Conservation (phyloP, 129 eudicot species). For the Mikania micrantha region DNA sequence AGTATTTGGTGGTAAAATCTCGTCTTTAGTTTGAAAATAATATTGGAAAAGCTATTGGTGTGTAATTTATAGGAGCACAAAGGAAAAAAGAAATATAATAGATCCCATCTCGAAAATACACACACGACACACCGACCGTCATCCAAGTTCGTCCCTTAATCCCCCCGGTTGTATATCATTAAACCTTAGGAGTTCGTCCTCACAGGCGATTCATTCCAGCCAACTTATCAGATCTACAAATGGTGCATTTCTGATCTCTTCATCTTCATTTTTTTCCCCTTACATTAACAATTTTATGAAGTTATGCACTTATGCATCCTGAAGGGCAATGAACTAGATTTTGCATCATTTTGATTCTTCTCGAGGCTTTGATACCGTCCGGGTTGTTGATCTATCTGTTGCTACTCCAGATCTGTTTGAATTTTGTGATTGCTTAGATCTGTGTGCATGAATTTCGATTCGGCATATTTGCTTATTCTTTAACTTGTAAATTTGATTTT, state of each 20-base stretch:
- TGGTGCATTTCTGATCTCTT: constrained; percentile 13
- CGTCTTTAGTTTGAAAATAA: too few relatives aligned
- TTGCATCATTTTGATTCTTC: neutral
- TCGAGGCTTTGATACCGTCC: neutral
- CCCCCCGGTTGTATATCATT: neutral
- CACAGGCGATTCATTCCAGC: neutral
- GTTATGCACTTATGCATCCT: neutral
- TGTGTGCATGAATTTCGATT: constrained; percentile 1
- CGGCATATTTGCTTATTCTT: neutral
- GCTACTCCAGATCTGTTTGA: constrained; percentile 14
- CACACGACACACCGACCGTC: neutral
- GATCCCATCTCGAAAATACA: constrained; percentile 28
- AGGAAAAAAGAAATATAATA: too few relatives aligned
- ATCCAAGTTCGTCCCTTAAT: neutral
- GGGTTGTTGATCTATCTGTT: neutral
- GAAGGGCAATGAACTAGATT: constrained; percentile 8
- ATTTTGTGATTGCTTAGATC: constrained; percentile 3
- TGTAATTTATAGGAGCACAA: too few relatives aligned
- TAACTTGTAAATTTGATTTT: constrained; percentile 1
- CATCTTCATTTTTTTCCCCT: neutral
- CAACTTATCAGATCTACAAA: constrained; percentile 8
- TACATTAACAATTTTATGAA: neutral
- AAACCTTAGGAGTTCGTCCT: constrained; percentile 13
- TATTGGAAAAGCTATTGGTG: too few relatives aligned
- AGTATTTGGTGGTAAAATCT: too few relatives aligned